Evolutionary conservation across 1,139 yeast species (phyloP), one percentile per base, ranked within the genome.

Genomic region (Lizanozyma gosingica): DNA sequence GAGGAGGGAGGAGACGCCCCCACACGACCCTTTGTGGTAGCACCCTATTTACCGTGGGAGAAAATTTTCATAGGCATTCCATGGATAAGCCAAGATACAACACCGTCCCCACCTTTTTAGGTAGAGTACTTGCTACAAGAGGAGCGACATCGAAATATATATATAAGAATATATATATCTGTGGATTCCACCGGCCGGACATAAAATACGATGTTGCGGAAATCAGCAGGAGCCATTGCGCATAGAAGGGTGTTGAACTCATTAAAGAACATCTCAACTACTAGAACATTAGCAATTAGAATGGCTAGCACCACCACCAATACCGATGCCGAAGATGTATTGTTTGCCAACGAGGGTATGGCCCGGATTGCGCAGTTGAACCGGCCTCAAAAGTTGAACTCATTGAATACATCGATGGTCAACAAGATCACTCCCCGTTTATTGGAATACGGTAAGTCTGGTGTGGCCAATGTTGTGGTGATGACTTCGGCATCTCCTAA

Each of bases 331-430:
- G 68, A 65, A 37, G 70, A 66, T 44, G 95, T 86, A 16, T 66
- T 81, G 43, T 84, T 84, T 60, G 57, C 71, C 45, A 71, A 77
- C 51, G 65, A 72, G 47, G 78, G 80, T 50, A 76, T 80, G 39
- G 79, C 94, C n/a, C 75, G 96, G 47, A 65, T 84, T 34, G 68
- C 90, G 48, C 74, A 83, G 14, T 71, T 92, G 49, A 87, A 92
- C 64, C 76, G 97, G 48, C 83, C 92, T 18, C 62, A 72, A 46
- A 92, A 92, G 60, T 74, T 92, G 55, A 92, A 92, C 64, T 92
- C 97, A 2, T 70, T 92, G 51, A 84, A 81, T 59, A 68, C 77
- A 35, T 78, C 80, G 45, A 90, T 92, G 96, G 80, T 87, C 45
- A 61, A 71, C 39, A 74, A 79, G 53, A 83, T 92, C 46, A 68